Conservation (phyloP, 352 stramenopile species). For the Pythium dissimile region DNA sequence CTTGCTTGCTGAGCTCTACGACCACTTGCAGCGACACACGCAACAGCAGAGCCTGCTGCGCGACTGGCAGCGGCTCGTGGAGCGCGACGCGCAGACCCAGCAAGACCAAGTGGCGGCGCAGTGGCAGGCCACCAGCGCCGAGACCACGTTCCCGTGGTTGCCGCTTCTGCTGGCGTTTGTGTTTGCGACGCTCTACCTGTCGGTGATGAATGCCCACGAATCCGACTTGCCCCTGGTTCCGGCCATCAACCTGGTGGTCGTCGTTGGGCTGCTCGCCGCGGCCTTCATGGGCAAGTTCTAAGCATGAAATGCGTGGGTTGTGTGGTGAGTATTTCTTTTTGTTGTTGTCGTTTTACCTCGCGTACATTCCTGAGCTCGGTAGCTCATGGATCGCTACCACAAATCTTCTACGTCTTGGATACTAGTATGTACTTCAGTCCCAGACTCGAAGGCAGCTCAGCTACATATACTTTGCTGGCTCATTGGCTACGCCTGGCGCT, state of each 20-base stretch:
- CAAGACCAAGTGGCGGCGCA: slow-evolving; percentile 29
- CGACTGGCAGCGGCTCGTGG: slow-evolving; percentile 43
- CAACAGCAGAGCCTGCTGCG: slow-evolving; percentile 10
- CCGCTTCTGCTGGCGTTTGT: slow-evolving; percentile 40
- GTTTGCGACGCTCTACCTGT: slow-evolving; percentile 57
- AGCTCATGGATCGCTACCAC: no score
- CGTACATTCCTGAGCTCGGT: no score
- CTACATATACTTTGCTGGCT: no score
- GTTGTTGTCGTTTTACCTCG: not conserved
- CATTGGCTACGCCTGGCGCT: not conserved
- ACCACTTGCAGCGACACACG: slow-evolving; percentile 5
- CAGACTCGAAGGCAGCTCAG: no score
- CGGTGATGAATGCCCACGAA: slow-evolving; percentile 41
- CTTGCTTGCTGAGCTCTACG: slow-evolving; percentile 45
- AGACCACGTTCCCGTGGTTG: slow-evolving; percentile 45
- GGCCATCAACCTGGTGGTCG: slow-evolving; percentile 43
- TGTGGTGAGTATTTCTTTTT: no score
- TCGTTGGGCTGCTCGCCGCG: slow-evolving; percentile 33
- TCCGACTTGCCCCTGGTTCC: slow-evolving; percentile 50
- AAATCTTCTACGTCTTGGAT: no score
- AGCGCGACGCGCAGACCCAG: slow-evolving; percentile 16
- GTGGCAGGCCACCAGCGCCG: slow-evolving; percentile 21
- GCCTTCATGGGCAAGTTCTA: slow-evolving; percentile 31
- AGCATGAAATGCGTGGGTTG: no score
- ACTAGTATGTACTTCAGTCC: no score